Evolutionary conservation across 2,329 filamentous ascomycete species (phyloP).

Genomic region (Neonectria neomacrospora): DNA sequence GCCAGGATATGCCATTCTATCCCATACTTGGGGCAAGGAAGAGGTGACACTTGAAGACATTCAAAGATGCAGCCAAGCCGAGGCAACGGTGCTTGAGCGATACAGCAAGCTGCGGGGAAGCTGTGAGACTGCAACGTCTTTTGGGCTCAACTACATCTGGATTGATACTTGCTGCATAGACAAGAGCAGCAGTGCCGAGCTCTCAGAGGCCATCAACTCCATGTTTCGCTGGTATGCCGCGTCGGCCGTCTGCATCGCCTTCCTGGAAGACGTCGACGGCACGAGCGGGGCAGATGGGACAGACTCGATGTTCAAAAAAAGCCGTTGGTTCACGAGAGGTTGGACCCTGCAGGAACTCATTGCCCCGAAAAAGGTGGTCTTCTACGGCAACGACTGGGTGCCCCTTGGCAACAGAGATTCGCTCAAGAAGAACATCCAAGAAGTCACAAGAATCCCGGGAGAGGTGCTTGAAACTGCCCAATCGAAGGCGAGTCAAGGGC

Average conservation of each 20-base stretch:
- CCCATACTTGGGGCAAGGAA: slow-evolving; percentile 42
- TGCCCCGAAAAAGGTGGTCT: slow-evolving; percentile 41
- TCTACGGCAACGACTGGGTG: slow-evolving; percentile 41
- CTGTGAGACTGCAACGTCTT: slow-evolving; percentile 32
- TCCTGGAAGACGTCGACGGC: slow-evolving; percentile 37
- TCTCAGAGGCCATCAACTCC: slow-evolving; percentile 48
- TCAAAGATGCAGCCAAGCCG: background rate
- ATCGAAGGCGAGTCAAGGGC: slow-evolving; percentile 19
- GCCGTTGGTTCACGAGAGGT: slow-evolving; percentile 44
- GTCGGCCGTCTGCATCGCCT: slow-evolving; percentile 43
- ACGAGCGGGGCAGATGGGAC: slow-evolving; percentile 9
- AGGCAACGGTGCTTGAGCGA: slow-evolving; percentile 1
- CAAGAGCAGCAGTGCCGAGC: slow-evolving; percentile 47
- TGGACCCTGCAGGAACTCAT: slow-evolving; percentile 48
- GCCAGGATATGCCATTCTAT: slow-evolving; percentile 43
- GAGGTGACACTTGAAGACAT: slow-evolving; percentile 40
- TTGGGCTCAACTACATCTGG: slow-evolving; percentile 43
- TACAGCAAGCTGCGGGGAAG: slow-evolving; percentile 38
- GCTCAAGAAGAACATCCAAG: slow-evolving; percentile 33
- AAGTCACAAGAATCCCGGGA: slow-evolving; percentile 34
- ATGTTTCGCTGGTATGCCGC: slow-evolving; percentile 50
- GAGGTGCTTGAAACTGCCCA: slow-evolving; percentile 32
- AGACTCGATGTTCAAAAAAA: slow-evolving; percentile 14
- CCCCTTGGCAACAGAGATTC: slow-evolving; percentile 33
- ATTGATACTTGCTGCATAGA: slow-evolving; percentile 50